phyloP scores from a whole-genome alignment of 805 yeast species.

The Phaffomyces antillensis region DNA sequence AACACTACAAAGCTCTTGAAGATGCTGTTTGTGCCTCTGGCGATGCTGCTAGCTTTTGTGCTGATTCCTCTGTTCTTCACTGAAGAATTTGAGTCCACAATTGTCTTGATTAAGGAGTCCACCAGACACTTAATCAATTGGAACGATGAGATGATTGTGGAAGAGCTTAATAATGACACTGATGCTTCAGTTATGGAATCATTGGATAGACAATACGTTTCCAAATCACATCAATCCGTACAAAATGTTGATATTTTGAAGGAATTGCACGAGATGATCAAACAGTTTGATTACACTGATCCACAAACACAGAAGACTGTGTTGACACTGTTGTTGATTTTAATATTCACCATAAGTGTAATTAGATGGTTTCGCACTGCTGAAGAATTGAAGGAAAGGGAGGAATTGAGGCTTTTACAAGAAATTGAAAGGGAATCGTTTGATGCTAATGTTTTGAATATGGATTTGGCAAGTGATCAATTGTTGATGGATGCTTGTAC shows the following conservation, averaged over 20 bases:
- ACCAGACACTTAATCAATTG: background rate
- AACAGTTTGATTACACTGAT: background rate
- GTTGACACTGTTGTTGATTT: background rate
- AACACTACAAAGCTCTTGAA: too few species aligned
- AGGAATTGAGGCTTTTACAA: background rate
- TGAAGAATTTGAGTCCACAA: background rate
- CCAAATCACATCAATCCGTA: background rate
- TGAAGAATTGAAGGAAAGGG: background rate
- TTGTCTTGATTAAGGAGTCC: background rate
- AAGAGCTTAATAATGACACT: background rate
- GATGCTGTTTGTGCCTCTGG: background rate
- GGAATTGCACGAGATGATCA: background rate
- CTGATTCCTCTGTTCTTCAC: background rate
- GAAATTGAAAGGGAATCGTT: background rate
- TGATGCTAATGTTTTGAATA: background rate
- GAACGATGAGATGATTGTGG: background rate
- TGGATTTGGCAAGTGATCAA: background rate
- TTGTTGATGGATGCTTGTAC: constrained; percentile 2
- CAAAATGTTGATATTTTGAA: background rate
- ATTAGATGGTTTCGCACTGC: background rate
- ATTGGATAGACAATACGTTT: background rate
- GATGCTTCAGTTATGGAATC: too few species aligned
- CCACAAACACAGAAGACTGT: background rate
- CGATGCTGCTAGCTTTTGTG: background rate
- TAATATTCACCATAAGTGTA: background rate